Evolutionary conservation across 148 eudicot species (phyloP).

Genomic region (Amaranthus cruentus): DNA sequence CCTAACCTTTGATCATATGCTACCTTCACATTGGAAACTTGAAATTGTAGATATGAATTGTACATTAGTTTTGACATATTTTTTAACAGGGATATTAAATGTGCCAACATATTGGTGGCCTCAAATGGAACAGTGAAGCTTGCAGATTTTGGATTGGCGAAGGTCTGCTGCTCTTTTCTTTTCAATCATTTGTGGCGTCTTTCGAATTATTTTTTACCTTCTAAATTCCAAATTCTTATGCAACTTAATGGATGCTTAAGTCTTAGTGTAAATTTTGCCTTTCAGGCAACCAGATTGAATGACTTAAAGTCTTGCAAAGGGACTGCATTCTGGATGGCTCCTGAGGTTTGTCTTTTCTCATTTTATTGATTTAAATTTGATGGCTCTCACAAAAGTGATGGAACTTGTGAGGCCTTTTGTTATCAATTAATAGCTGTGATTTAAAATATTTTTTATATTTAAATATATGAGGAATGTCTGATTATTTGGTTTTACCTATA

Average conservation of each 20-base stretch:
- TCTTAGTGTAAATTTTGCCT: background rate
- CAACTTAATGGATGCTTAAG: conserved; percentile 2
- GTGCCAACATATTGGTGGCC: conserved; percentile 83
- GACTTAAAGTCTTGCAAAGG: conserved; percentile 89
- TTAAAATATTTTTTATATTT: background rate
- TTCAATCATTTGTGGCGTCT: background rate
- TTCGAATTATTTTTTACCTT: background rate
- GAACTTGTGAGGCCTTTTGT: background rate
- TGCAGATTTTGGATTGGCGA: conserved; percentile 94
- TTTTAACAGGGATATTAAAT: conserved; percentile 67
- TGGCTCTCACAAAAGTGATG: background rate
- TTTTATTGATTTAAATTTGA: conserved; percentile 6
- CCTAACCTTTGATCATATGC: no score
- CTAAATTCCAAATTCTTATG: background rate
- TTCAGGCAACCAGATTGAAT: conserved; percentile 67
- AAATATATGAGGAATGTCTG: background rate
- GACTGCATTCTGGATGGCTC: conserved; percentile 96
- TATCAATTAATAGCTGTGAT: no score
- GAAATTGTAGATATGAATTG: no score
- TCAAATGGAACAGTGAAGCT: conserved; percentile 73
- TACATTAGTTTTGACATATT: no score
- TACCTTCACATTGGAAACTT: no score
- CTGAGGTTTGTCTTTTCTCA: conserved; percentile 58
- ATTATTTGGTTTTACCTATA: background rate
- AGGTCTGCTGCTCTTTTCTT: conserved; percentile 40